A percentile compares a stretch with the other conserved stretches of the same genome.
phyloP scores from a whole-genome alignment of 1,284 basidiomycete species.

The Exobasidium cylindrosporum region DNA sequence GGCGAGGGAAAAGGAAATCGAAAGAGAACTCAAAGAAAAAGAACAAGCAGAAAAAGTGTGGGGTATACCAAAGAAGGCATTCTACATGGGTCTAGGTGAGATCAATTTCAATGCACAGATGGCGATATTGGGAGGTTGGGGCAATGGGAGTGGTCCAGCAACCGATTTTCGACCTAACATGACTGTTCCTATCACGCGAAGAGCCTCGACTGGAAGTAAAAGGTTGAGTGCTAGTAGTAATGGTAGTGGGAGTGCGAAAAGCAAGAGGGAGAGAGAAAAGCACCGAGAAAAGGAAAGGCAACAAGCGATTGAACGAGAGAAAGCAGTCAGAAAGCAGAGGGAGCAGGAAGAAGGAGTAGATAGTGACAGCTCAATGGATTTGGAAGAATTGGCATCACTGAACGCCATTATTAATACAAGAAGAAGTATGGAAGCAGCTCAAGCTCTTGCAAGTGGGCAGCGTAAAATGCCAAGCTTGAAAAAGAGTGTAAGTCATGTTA shows the following conservation, averaged over 20 bases:
- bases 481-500: background rate
- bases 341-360: constrained; percentile 12
- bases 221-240: background rate
- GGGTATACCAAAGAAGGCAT: constrained; percentile 48
- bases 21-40: constrained; percentile 20
- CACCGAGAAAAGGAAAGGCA: background rate
- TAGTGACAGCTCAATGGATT: constrained; percentile 38
- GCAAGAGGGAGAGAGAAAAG: background rate
- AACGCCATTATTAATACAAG: constrained; percentile 55
- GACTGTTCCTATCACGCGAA: background rate
- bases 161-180: constrained; percentile 20
- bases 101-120: constrained; percentile 48
- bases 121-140: constrained; percentile 47
- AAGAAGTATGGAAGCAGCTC: constrained; percentile 48
- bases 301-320: constrained; percentile 12
- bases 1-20: constrained; percentile 22
- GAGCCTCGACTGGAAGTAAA: background rate
- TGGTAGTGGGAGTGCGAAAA: background rate
- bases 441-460: constrained; percentile 43
- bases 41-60: constrained; percentile 44
- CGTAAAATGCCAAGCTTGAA: background rate
- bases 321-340: constrained; percentile 9
- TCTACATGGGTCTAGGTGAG: constrained; percentile 41
- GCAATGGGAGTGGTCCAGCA: constrained; percentile 35
- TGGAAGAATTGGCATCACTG: constrained; percentile 50